Conservation (phyloP, 495 filamentous ascomycete genomes). For the Extremus antarcticus region DNA sequence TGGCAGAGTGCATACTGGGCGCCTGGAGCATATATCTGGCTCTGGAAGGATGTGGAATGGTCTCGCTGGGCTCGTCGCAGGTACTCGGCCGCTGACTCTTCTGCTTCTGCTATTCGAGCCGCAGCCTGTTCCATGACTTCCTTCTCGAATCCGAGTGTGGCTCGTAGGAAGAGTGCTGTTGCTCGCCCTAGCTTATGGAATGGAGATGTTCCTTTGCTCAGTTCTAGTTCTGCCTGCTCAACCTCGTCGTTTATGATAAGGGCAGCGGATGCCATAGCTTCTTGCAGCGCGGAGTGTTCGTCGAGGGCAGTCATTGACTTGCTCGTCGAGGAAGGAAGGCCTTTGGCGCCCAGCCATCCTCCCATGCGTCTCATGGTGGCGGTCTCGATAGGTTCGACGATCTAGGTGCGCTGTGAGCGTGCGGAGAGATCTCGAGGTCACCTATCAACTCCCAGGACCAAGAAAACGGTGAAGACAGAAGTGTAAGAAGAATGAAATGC, state of each 20-base stretch:
- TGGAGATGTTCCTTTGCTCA: constrained; percentile 66
- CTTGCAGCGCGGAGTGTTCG: constrained; percentile 46
- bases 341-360: constrained; percentile 49
- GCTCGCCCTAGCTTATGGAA: constrained; percentile 81
- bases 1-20: constrained; percentile 73
- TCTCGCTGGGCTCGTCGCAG: constrained; percentile 59
- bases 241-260: constrained; percentile 92
- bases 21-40: constrained; percentile 65
- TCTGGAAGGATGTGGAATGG: constrained; percentile 37
- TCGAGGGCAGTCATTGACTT: constrained; percentile 48
- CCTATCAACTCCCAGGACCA: too few relatives aligned
- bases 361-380: constrained; percentile 30
- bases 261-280: constrained; percentile 48
- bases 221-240: constrained; percentile 64
- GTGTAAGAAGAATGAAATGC: background rate
- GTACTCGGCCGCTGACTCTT: constrained; percentile 64
- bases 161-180: constrained; percentile 71
- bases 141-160: constrained; percentile 85
- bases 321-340: constrained; percentile 30
- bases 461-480: too few relatives aligned
- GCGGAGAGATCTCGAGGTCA: too few relatives aligned
- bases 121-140: constrained; percentile 85
- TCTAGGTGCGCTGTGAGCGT: too few relatives aligned
- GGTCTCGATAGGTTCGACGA: too few relatives aligned
- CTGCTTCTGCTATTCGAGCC: constrained; percentile 63